A percentile compares a stretch with the other conserved stretches of the same genome.
phyloP scores from a whole-genome alignment of 352 stramenopile species.

The Globisporangium barbulae region DNA sequence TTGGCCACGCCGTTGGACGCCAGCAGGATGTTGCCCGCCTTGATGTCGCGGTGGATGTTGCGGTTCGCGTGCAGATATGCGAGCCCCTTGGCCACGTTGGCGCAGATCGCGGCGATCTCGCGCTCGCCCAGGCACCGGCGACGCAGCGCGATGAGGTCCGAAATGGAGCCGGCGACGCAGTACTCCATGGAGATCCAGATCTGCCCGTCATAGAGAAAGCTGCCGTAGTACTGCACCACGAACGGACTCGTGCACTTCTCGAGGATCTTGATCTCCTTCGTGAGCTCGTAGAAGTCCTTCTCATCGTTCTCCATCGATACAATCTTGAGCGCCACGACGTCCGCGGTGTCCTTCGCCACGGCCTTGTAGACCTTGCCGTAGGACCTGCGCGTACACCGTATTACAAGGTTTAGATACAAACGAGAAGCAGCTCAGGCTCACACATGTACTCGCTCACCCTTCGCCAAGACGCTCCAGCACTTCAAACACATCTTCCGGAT shows the following conservation, averaged over 20 bases:
- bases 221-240: conserved; percentile 85
- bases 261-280: conserved; percentile 85
- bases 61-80: conserved; percentile 75
- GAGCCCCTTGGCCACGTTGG: conserved; percentile 66
- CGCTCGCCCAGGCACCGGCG: conserved; percentile 47
- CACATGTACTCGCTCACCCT: conserved; percentile 28
- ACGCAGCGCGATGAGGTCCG: conserved; percentile 70
- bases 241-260: conserved; percentile 76
- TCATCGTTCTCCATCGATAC: conserved; percentile 81
- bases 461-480: conserved; percentile 77
- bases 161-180: conserved; percentile 78
- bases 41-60: conserved; percentile 89
- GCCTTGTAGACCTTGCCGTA: conserved; percentile 87
- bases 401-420: background rate
- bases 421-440: background rate
- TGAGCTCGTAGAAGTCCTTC: conserved; percentile 54
- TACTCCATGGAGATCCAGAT: conserved; percentile 91
- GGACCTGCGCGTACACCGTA: conserved; percentile 29
- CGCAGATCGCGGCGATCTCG: conserved; percentile 72
- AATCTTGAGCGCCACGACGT: conserved; percentile 82
- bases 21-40: conserved; percentile 86
- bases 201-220: conserved; percentile 70
- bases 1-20: conserved; percentile 65
- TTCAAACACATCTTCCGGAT: conserved; percentile 72
- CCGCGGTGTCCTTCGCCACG: conserved; percentile 46